Conservation (phyloP, 2,329 filamentous ascomycete genomes). For the Pyrenophora teres region DNA sequence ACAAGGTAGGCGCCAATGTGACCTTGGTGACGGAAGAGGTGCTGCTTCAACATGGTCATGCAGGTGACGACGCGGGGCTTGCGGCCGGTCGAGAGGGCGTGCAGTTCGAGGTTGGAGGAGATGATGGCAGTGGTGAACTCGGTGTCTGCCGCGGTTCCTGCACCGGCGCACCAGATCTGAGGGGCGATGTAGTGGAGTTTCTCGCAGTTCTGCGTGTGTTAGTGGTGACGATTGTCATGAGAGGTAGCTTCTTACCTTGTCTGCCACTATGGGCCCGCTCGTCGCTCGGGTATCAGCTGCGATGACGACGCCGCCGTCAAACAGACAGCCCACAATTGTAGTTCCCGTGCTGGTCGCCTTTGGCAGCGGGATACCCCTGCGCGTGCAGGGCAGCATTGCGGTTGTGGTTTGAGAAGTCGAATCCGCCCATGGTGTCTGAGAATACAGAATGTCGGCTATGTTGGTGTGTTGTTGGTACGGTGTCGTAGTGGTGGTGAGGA, state of each 20-base stretch:
- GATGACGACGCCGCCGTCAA: conserved; percentile 95
- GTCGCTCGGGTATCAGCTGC: conserved; percentile 98
- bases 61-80: conserved; percentile 97
- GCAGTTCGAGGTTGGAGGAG: conserved; percentile 97
- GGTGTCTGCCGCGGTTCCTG: conserved; percentile 95
- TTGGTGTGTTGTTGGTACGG: neutral
- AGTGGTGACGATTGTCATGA: conserved; percentile 1
- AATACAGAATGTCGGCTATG: neutral
- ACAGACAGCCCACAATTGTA: conserved; percentile 97
- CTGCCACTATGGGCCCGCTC: conserved; percentile 95
- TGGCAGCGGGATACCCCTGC: conserved; percentile 89
- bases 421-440: conserved; percentile 68
- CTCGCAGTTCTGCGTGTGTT: conserved; percentile 79
- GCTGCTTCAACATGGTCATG: conserved; percentile 99
- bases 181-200: conserved; percentile 99
- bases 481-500: too few relatives aligned
- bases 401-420: conserved; percentile 98
- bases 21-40: conserved; percentile 97
- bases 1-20: conserved; percentile 98
- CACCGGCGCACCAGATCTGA: conserved; percentile 98
- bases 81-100: conserved; percentile 93
- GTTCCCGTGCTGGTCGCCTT: conserved; percentile 99
- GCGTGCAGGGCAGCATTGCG: conserved; percentile 96
- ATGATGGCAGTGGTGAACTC: conserved; percentile 99
- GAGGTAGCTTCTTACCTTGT: conserved; percentile 67